phyloP scores from a whole-genome alignment of 192 early-diverging fungal species.

The Pilaira anomala region DNA sequence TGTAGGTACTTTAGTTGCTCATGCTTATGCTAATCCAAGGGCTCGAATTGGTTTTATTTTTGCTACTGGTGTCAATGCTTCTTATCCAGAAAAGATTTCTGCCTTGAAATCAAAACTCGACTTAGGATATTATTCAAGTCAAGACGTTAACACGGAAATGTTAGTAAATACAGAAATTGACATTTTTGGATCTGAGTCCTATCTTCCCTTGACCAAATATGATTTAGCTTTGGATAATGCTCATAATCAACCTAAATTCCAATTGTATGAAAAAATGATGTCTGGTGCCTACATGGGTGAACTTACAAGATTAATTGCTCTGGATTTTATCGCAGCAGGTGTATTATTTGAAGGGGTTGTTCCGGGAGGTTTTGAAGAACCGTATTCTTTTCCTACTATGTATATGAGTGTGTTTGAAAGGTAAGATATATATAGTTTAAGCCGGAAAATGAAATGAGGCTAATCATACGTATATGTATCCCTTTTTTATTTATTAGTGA shows the following conservation, averaged over 20 bases:
- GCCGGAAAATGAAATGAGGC: too few relatives aligned
- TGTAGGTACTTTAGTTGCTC: constrained; percentile 85
- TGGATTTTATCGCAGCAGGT: constrained; percentile 78
- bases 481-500: too few relatives aligned
- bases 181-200: constrained; percentile 68
- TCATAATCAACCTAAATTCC: constrained; percentile 75
- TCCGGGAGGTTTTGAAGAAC: constrained; percentile 49
- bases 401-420: constrained; percentile 40
- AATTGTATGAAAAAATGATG: constrained; percentile 95
- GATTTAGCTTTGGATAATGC: constrained; percentile 81
- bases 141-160: constrained; percentile 58
- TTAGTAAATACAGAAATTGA: constrained; percentile 97
- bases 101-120: constrained; percentile 69
- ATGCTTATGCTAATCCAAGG: constrained; percentile 79
- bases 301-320: constrained; percentile 69
- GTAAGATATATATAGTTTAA: constrained; percentile 30
- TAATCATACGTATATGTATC: constrained; percentile 40
- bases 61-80: constrained; percentile 94
- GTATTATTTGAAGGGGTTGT: constrained; percentile 69
- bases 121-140: constrained; percentile 42
- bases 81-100: constrained; percentile 80
- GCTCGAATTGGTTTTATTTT: constrained; percentile 86
- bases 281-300: constrained; percentile 95
- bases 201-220: constrained; percentile 82
- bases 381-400: constrained; percentile 54